phyloP scores from a whole-genome alignment of 495 filamentous ascomycete species.

The Usnea hakonensis region DNA sequence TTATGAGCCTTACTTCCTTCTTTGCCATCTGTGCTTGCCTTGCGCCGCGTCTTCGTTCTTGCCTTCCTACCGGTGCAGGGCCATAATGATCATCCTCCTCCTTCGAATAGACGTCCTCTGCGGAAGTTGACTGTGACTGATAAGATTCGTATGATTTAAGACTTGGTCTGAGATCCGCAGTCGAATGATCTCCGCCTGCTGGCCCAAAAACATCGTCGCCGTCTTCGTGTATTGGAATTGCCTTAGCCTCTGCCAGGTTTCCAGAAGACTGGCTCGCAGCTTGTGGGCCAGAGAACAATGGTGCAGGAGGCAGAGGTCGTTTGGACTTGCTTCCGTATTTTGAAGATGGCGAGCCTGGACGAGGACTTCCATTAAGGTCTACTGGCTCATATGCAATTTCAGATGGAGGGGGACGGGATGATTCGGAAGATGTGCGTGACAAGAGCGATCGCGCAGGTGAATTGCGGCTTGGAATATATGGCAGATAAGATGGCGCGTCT shows the following conservation, averaged over 20 bases:
- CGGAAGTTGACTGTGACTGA: slow-evolving; percentile 58
- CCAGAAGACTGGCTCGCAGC: slow-evolving; percentile 36
- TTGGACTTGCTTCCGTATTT: slow-evolving; percentile 78
- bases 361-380: slow-evolving; percentile 80
- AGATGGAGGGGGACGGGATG: slow-evolving; percentile 58
- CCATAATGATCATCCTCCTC: slow-evolving; percentile 59
- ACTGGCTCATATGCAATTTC: slow-evolving; percentile 70
- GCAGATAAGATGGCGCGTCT: slow-evolving; percentile 44
- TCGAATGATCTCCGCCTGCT: slow-evolving; percentile 25
- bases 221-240: slow-evolving; percentile 50
- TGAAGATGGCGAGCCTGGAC: slow-evolving; percentile 84
- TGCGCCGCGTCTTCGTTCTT: slow-evolving; percentile 73
- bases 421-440: slow-evolving; percentile 56
- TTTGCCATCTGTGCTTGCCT: slow-evolving; percentile 81
- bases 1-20: slow-evolving; percentile 92
- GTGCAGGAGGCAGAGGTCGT: slow-evolving; percentile 83
- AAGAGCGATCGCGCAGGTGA: slow-evolving; percentile 65
- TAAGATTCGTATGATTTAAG: slow-evolving; percentile 54
- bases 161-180: slow-evolving; percentile 35
- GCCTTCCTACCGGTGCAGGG: slow-evolving; percentile 74
- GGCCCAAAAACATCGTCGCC: slow-evolving; percentile 69
- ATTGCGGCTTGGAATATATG: slow-evolving; percentile 44
- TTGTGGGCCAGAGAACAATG: slow-evolving; percentile 57
- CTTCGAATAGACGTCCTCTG: slow-evolving; percentile 44
- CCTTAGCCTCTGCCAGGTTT: slow-evolving; percentile 35